Percentiles rank a stretch among this genome's conserved stretches.
phyloP scores from a whole-genome alignment of 352 stramenopile genomes.

The Blastocystis sp. region DNA sequence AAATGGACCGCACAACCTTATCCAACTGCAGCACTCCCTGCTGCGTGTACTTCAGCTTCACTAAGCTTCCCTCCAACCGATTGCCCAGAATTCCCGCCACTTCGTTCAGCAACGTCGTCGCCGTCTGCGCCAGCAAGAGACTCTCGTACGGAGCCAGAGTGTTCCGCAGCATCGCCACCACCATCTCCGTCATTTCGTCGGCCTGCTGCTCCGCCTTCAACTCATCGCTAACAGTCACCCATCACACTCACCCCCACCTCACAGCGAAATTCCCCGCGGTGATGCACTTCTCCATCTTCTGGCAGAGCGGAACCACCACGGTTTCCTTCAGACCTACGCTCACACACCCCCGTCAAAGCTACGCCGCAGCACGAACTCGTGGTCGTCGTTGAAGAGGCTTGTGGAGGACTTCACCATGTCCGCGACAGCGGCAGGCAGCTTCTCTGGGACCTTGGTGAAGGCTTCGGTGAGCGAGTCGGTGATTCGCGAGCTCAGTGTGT shows the following conservation, averaged over 20 bases:
- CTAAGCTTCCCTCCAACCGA: slow-evolving; percentile 10
- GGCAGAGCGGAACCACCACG: neutral
- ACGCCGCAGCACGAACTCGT: slow-evolving; percentile 34
- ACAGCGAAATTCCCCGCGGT: neutral
- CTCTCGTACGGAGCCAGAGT: slow-evolving; percentile 10
- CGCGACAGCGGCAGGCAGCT: neutral
- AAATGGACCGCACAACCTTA: slow-evolving; percentile 24
- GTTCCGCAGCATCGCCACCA: neutral
- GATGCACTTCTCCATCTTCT: slow-evolving; percentile 59
- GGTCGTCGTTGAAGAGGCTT: slow-evolving; percentile 5
- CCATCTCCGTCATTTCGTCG: neutral
- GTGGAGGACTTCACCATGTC: neutral
- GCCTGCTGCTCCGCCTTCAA: slow-evolving; percentile 29
- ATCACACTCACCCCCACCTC: neutral
- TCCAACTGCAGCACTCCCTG: slow-evolving; percentile 44
- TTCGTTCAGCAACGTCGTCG: slow-evolving; percentile 42
- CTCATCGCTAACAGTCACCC: slow-evolving; percentile 11
- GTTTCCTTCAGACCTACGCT: slow-evolving; percentile 57
- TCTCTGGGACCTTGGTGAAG: slow-evolving; percentile 16
- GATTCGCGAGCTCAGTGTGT: slow-evolving; percentile 1
- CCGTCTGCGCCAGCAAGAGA: neutral
- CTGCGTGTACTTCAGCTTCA: slow-evolving; percentile 43
- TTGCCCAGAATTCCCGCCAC: neutral
- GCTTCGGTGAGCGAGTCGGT: neutral
- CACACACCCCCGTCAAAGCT: too few relatives aligned